phyloP scores from a whole-genome alignment of 352 stramenopile species.

The Phytophthora constricta region DNA sequence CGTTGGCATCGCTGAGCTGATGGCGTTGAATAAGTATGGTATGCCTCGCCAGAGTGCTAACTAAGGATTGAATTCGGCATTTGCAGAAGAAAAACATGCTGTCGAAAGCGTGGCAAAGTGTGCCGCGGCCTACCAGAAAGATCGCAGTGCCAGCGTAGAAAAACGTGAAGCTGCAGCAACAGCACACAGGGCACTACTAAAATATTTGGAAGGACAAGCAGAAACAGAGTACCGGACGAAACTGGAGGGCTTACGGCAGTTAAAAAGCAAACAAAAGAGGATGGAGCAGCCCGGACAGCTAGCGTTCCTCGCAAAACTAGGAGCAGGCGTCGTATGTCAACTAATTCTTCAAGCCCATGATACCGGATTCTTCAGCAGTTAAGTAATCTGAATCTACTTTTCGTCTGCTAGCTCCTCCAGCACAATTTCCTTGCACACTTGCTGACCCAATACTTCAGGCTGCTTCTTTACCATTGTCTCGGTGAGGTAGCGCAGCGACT shows the following conservation, averaged over 20 bases:
- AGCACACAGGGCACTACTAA: constrained; percentile 38
- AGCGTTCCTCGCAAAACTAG: constrained; percentile 2
- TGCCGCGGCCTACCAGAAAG: constrained; percentile 23
- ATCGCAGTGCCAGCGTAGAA: neutral
- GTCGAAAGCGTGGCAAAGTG: constrained; percentile 45
- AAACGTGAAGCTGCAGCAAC: constrained; percentile 22
- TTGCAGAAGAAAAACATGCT: constrained; percentile 65
- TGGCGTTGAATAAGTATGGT: too few relatives aligned
- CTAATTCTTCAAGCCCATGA: neutral
- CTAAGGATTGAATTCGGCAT: neutral
- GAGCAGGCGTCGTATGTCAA: constrained; percentile 7
- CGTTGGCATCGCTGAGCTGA: neutral
- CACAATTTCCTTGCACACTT: constrained; percentile 39
- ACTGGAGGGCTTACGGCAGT: constrained; percentile 45
- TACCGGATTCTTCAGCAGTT: too few relatives aligned
- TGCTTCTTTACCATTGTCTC: constrained; percentile 62
- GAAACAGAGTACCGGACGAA: constrained; percentile 69
- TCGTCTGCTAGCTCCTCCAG: constrained; percentile 46
- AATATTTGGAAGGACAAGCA: constrained; percentile 52
- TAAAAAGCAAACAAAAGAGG: constrained; percentile 43
- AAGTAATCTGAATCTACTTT: constrained; percentile 40
- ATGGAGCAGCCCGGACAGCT: neutral
- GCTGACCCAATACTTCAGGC: constrained; percentile 22
- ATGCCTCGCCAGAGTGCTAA: neutral
- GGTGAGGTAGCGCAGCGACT: constrained; percentile 60